Evolutionary conservation across 176 grass and related monocot species (phyloP), one percentile per base, ranked within the genome.

Genomic region (Hsuehochloa calcarea): DNA sequence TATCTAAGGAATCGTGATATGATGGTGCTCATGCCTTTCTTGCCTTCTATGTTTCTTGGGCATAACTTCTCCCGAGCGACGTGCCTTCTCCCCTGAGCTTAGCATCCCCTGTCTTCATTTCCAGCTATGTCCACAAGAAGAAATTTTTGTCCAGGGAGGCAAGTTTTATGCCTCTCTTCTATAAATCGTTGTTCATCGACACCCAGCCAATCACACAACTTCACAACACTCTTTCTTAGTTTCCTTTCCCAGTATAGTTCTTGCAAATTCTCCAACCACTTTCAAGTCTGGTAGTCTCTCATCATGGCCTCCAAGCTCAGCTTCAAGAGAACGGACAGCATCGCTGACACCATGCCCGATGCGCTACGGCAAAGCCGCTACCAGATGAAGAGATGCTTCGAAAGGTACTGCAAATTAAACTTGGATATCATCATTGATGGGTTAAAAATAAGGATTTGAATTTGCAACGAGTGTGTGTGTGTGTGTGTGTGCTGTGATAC

Each of bases 371-470:
- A 94, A 79, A 96, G 93, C 79, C 90, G 96, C 58, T 99, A 99
- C 80, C 96, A 96, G 91, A 99, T 99, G 96, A 99, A 99, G 84
- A 89, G 82, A 51, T 96, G 93, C 86, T 95, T 99, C 64, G 69
- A 87, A 54, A 86, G 93, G 93, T 96, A 86, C 7, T 72, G 3
- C 3, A 54, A 64, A 64, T 5, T 1, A 6, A 55, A 68, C 8
- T 62, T 43, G 29, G 38, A 37, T 72, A 75, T 20, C 40, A 44
- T 43, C 44, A 14, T 72, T 5, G 34, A 52, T 80, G 38, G 22
- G 71, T 70, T 22, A 35, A 20, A 38, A 51, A 44, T 27, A 38
- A 51, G 6, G 19, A 37, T 65, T 46, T 65, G 16, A 3, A 70
- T 71, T 78, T 71, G 66, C 68, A 75, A 26, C n/a, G 58, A 37